phyloP scores from a whole-genome alignment of 2,329 filamentous ascomycete species.

The Calonectria leucothoes region DNA sequence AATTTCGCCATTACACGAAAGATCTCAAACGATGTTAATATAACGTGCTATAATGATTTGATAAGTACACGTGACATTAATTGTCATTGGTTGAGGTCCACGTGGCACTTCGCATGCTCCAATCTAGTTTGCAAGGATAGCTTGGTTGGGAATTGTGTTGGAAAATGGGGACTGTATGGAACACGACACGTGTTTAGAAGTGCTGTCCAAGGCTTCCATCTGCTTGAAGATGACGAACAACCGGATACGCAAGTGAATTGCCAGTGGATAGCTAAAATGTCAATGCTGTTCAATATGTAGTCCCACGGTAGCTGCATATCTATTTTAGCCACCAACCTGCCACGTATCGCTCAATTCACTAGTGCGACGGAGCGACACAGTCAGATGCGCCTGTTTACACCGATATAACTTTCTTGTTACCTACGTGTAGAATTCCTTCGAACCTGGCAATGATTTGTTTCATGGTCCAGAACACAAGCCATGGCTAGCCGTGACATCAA shows the following conservation, averaged over 20 bases:
- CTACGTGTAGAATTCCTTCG: neutral
- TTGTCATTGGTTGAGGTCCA: too few relatives aligned
- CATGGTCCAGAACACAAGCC: neutral
- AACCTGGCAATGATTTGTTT: neutral
- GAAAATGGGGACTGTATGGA: too few relatives aligned
- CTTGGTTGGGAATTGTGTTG: neutral
- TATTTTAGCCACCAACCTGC: neutral
- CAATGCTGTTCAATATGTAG: neutral
- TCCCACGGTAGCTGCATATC: neutral
- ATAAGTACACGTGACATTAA: too few relatives aligned
- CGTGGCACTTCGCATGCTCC: neutral
- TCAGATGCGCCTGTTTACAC: neutral
- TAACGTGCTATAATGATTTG: too few relatives aligned
- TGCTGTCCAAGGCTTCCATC: neutral
- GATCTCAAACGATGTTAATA: too few relatives aligned
- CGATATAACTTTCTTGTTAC: neutral
- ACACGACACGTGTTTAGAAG: neutral
- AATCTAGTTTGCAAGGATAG: neutral
- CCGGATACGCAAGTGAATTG: neutral
- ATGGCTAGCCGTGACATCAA: neutral
- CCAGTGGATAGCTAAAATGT: neutral
- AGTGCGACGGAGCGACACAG: neutral
- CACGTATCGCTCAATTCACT: neutral
- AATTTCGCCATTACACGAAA: too few relatives aligned
- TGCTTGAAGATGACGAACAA: neutral